These are phyloP conservation scores for Infundibulicybe gibba DNA, from an alignment of 768 basidiomycete species.

Conservation along the genomic window DNA sequence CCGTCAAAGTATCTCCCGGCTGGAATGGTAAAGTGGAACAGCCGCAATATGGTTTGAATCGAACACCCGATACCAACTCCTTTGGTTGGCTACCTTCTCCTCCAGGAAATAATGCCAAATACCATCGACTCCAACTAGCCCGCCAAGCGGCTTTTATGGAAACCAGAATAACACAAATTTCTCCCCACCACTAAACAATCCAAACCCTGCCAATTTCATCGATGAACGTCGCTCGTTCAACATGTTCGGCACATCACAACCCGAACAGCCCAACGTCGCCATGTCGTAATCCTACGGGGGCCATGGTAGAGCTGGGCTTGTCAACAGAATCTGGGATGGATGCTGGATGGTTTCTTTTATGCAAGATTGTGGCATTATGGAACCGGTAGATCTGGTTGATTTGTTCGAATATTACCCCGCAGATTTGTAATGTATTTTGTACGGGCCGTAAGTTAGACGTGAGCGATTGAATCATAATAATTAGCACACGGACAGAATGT, in stretches of 20 bases:
- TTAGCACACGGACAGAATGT: too few species aligned
- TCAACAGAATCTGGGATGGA: conserved; percentile 43
- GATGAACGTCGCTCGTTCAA: neutral
- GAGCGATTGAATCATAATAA: too few species aligned
- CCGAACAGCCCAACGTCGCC: neutral
- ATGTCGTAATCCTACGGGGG: conserved; percentile 22
- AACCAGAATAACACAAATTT: neutral
- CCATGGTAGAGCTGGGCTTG: conserved; percentile 39
- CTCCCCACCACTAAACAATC: too few species aligned
- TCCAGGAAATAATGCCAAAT: neutral
- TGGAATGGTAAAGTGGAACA: neutral
- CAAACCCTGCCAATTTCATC: neutral
- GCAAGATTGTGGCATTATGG: conserved; percentile 47
- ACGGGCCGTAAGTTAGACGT: too few species aligned
- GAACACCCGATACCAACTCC: conserved; percentile 12
- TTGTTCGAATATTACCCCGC: too few species aligned
- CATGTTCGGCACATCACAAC: neutral
- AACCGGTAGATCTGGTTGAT: conserved; percentile 7
- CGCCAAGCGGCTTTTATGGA: neutral
- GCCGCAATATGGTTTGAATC: conserved; percentile 4
- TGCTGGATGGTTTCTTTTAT: conserved; percentile 48
- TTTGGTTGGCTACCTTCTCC: conserved; percentile 14
- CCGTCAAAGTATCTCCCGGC: neutral
- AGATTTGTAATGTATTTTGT: too few species aligned
- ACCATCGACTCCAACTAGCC: neutral